Percentiles rank a stretch among this genome's conserved stretches.
phyloP scores from a whole-genome alignment of 1,139 yeast species.

The Zygosaccharomyces sapae region DNA sequence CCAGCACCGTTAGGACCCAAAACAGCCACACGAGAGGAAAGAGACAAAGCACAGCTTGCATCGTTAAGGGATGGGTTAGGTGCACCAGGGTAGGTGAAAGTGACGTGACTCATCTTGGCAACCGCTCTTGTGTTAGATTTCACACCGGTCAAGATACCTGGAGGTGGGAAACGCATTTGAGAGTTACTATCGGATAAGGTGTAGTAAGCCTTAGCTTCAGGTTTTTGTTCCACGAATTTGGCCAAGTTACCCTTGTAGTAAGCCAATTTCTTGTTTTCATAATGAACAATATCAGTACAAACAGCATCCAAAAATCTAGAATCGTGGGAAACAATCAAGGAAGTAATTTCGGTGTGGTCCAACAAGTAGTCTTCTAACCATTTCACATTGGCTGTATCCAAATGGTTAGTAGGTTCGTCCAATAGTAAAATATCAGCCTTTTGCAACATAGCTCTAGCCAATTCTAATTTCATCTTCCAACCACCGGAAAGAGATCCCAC shows the following conservation, averaged over 20 bases:
- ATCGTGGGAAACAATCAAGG: conserved; percentile 97
- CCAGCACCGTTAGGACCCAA: conserved; percentile 99
- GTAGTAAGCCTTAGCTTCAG: conserved; percentile 94
- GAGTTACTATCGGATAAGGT: conserved; percentile 91
- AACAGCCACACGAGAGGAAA: conserved; percentile 93
- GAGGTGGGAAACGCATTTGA: conserved; percentile 98
- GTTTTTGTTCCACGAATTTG: conserved; percentile 87
- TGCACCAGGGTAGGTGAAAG: conserved; percentile 88
- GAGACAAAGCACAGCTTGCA: conserved; percentile 82
- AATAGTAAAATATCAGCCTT: conserved; percentile 90
- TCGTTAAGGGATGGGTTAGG: conserved; percentile 71
- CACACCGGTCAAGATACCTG: conserved; percentile 94
- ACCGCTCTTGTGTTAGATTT: conserved; percentile 93
- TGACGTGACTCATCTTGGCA: conserved; percentile 82
- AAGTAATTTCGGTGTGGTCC: conserved; percentile 80
- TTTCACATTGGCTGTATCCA: conserved; percentile 88
- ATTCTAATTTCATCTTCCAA: conserved; percentile 97
- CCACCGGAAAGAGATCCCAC: conserved; percentile 98
- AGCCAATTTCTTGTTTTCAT: conserved; percentile 90
- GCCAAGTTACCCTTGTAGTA: conserved; percentile 95
- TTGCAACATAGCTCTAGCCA: conserved; percentile 98
- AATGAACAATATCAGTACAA: conserved; percentile 94
- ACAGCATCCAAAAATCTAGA: conserved; percentile 94
- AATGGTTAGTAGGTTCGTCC: conserved; percentile 98
- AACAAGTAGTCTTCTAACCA: conserved; percentile 89